phyloP scores from a whole-genome alignment of 2,329 filamentous ascomycete genomes.

The Ceratocystis lukuohia region DNA sequence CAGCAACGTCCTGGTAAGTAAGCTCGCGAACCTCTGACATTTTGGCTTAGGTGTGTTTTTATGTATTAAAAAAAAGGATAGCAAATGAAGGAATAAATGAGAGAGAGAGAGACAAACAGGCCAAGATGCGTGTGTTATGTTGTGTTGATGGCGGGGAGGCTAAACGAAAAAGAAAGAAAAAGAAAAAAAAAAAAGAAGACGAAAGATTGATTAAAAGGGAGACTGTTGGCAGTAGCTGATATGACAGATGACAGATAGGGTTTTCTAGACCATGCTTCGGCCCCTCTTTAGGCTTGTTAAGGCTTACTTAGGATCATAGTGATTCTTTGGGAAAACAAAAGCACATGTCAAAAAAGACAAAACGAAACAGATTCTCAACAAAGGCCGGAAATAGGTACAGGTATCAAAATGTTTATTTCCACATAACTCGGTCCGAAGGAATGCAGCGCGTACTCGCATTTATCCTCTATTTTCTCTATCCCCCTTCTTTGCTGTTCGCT shows the following conservation, averaged over 20 bases:
- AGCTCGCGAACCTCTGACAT: constrained; percentile 34
- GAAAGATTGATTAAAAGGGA: background rate
- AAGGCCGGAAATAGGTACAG: no score
- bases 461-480: background rate
- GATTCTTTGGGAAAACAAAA: background rate
- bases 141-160: no score
- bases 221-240: background rate
- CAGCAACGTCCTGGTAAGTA: constrained; percentile 68
- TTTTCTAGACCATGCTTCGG: background rate
- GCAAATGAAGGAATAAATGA: constrained; percentile 9
- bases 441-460: background rate
- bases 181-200: background rate
- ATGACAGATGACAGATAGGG: background rate
- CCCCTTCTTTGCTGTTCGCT: background rate
- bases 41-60: constrained; percentile 20
- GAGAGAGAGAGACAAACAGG: background rate
- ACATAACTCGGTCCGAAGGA: no score
- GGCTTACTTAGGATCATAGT: background rate
- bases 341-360: background rate
- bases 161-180: background rate
- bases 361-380: background rate
- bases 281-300: no score
- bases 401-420: no score
- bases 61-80: constrained; percentile 12
- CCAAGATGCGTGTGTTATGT: no score